These are phyloP conservation scores for Curvularia sp. DNA, from an alignment of 2,329 filamentous ascomycete species.

Conservation along the genomic window DNA sequence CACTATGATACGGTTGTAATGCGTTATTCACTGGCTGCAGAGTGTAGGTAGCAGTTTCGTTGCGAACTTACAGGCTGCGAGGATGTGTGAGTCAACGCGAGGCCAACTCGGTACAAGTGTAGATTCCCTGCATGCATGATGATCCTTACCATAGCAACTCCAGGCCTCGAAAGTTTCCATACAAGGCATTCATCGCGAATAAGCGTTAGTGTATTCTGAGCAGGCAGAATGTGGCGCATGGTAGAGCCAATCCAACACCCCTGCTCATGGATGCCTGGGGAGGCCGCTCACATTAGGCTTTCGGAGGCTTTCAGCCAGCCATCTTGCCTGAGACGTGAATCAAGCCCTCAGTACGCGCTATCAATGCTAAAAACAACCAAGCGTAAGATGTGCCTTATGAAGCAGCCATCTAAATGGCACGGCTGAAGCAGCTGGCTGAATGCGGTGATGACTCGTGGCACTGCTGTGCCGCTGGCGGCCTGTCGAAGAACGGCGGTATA, in stretches of 20 bases:
- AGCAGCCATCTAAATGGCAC: conserved; percentile 18
- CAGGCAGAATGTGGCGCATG: not conserved
- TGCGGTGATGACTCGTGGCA: conserved; percentile 17
- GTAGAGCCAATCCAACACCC: not conserved
- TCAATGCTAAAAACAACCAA: conserved; percentile 4
- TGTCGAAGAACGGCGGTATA: conserved; percentile 19
- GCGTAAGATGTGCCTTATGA: conserved; percentile 35
- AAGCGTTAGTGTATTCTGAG: not conserved
- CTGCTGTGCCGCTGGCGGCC: conserved; percentile 13
- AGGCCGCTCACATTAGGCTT: conserved; percentile 11
- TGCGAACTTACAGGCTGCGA: not conserved
- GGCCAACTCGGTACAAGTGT: conserved; percentile 1
- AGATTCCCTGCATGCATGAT: not conserved
- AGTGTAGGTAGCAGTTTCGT: not conserved
- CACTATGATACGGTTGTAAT: not conserved
- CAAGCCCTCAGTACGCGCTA: conserved; percentile 3
- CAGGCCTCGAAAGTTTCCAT: not conserved
- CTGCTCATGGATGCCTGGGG: conserved; percentile 10
- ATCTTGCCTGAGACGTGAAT: not conserved
- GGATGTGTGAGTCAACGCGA: conserved; percentile 9
- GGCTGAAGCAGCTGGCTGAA: conserved; percentile 34
- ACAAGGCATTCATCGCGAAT: not conserved
- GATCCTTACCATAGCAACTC: not conserved
- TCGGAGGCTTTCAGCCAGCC: conserved; percentile 3
- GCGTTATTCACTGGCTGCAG: not conserved